phyloP scores from a whole-genome alignment of 2,329 filamentous ascomycete species.

The Penicillium sclerotiorum region DNA sequence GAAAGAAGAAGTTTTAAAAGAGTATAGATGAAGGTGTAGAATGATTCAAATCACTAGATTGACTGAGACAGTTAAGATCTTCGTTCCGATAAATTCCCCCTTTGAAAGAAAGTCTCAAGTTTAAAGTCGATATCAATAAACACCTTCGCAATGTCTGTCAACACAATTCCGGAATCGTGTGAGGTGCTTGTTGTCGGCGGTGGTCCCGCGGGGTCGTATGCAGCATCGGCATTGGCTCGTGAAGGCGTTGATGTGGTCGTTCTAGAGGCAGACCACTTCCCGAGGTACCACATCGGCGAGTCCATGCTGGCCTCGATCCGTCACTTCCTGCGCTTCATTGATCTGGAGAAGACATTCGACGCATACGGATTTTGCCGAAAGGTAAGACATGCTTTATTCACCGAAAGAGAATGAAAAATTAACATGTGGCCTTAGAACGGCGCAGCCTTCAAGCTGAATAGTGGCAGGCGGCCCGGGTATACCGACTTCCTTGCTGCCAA shows the following conservation, averaged over 20 bases:
- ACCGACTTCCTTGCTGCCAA: constrained; percentile 50
- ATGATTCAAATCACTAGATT: too few species aligned
- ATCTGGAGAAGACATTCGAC: constrained; percentile 45
- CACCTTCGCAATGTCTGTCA: neutral
- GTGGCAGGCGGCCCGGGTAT: constrained; percentile 36
- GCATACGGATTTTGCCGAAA: constrained; percentile 47
- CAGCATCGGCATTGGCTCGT: neutral
- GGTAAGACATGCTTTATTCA: constrained; percentile 24
- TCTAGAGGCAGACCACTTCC: neutral
- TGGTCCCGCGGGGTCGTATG: neutral
- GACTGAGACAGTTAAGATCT: too few species aligned
- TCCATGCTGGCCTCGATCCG: constrained; percentile 44
- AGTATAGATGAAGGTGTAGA: too few species aligned
- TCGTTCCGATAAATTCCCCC: too few species aligned
- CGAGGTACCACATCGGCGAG: constrained; percentile 41
- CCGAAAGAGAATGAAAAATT: neutral
- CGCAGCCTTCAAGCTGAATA: constrained; percentile 46
- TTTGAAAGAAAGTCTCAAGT: too few species aligned
- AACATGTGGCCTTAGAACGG: constrained; percentile 31
- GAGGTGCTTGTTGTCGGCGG: neutral
- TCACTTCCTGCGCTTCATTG: constrained; percentile 50
- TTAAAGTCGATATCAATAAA: too few species aligned
- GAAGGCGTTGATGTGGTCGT: neutral
- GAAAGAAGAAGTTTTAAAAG: too few species aligned
- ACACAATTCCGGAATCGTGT: neutral